phyloP scores from a whole-genome alignment of 225 moss, liverwort and hornwort genomes.

The Bryum argenteum region DNA sequence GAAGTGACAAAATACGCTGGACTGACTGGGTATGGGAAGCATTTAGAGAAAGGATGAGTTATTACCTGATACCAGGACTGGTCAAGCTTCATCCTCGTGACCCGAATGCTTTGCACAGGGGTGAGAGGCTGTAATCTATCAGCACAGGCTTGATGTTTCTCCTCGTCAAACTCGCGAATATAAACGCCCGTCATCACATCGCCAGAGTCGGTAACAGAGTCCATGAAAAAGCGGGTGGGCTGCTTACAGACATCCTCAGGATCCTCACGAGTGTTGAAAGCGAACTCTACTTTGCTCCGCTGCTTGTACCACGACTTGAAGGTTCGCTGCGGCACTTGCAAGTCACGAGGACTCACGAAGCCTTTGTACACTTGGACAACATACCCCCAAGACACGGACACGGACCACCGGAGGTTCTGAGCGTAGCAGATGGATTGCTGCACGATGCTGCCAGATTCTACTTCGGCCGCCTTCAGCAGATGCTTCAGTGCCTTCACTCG shows the following conservation, averaged over 20 bases:
- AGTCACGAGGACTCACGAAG: slow-evolving; percentile 50
- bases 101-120: slow-evolving; percentile 45
- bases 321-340: slow-evolving; percentile 51
- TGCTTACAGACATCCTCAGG: slow-evolving; percentile 56
- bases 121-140: slow-evolving; percentile 45
- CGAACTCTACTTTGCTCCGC: slow-evolving; percentile 51
- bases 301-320: slow-evolving; percentile 59
- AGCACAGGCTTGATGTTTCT: slow-evolving; percentile 31
- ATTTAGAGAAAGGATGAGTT: not conserved
- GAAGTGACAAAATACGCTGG: no score
- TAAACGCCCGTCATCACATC: slow-evolving; percentile 35
- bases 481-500: slow-evolving; percentile 44
- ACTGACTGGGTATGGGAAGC: no score
- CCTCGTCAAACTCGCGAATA: slow-evolving; percentile 25
- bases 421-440: slow-evolving; percentile 63
- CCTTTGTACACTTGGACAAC: slow-evolving; percentile 56
- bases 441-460: slow-evolving; percentile 47
- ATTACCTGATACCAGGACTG: slow-evolving; percentile 51
- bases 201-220: slow-evolving; percentile 27
- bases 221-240: slow-evolving; percentile 55
- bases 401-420: slow-evolving; percentile 40
- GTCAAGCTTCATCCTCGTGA: slow-evolving; percentile 34
- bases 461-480: slow-evolving; percentile 39
- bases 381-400: slow-evolving; percentile 56
- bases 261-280: slow-evolving; percentile 50